phyloP scores from a whole-genome alignment of 768 basidiomycete species.

The Hirschioporus abietinus region DNA sequence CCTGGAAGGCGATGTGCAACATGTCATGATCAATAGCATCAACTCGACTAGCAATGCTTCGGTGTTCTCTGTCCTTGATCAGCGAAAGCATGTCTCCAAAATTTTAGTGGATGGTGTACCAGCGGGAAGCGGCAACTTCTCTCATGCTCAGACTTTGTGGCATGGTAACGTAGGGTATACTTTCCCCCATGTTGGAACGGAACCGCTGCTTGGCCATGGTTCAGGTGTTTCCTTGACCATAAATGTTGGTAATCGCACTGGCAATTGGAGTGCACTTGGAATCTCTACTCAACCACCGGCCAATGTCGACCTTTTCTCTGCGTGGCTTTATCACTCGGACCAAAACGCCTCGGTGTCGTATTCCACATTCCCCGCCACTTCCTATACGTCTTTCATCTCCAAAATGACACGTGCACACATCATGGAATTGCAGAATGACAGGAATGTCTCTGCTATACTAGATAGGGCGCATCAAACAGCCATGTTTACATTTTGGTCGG shows the following conservation, averaged over 20 bases:
- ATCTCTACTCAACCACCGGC: constrained; percentile 53
- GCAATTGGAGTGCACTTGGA: constrained; percentile 59
- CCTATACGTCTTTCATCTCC: constrained; percentile 29
- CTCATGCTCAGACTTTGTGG: constrained; percentile 42
- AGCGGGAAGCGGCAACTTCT: constrained; percentile 19
- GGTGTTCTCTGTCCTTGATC: constrained; percentile 64
- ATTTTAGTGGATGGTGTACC: constrained; percentile 38
- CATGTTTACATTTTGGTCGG: constrained; percentile 56
- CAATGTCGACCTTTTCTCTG: constrained; percentile 60
- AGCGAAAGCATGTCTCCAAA: constrained; percentile 40
- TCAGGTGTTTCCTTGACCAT: constrained; percentile 26
- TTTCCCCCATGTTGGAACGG: constrained; percentile 26
- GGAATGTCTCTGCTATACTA: constrained; percentile 42
- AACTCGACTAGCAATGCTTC: constrained; percentile 34
- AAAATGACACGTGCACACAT: constrained; percentile 31
- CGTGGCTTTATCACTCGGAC: constrained; percentile 47
- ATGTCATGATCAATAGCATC: constrained; percentile 54
- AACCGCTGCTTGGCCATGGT: constrained; percentile 13
- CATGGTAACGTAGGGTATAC: constrained; percentile 63
- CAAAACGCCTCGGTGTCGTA: constrained; percentile 40
- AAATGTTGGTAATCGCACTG: constrained; percentile 41
- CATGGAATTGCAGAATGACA: constrained; percentile 41
- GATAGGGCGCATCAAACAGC: constrained; percentile 36
- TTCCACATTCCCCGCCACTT: constrained; percentile 48
- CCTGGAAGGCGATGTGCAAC: constrained; percentile 55